A percentile compares a stretch with the other conserved stretches of the same genome.
phyloP scores from a whole-genome alignment of 2,329 filamentous ascomycete genomes.

The Diaporthe sp. region DNA sequence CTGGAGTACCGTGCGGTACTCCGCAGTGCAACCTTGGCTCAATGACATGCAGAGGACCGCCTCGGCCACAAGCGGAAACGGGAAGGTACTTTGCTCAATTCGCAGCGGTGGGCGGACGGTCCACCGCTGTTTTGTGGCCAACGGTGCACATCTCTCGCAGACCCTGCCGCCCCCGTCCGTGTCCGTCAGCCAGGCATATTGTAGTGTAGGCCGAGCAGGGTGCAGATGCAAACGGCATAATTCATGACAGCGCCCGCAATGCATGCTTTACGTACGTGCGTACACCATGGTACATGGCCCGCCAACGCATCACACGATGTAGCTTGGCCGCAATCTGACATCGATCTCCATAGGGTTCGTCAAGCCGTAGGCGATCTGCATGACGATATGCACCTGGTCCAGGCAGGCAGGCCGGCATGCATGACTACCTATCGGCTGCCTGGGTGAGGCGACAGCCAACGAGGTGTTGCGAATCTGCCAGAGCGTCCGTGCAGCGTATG shows the following conservation, averaged over 20 bases:
- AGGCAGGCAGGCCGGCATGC: slow-evolving; percentile 29
- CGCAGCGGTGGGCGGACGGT: slow-evolving; percentile 11
- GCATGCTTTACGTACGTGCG: slow-evolving; percentile 14
- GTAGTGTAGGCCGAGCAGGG: neutral
- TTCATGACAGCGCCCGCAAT: slow-evolving; percentile 15
- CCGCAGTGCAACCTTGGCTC: slow-evolving; percentile 37
- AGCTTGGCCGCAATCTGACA: slow-evolving; percentile 7
- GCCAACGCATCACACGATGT: slow-evolving; percentile 7
- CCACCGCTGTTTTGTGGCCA: slow-evolving; percentile 39
- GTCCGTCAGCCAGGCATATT: slow-evolving; percentile 6
- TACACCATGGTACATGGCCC: neutral
- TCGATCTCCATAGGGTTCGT: neutral
- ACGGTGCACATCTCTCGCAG: slow-evolving; percentile 14
- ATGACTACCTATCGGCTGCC: slow-evolving; percentile 13
- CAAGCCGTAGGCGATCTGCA: slow-evolving; percentile 36
- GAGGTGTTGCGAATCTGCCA: slow-evolving; percentile 4
- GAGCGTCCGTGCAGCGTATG: neutral
- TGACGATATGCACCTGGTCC: slow-evolving; percentile 29
- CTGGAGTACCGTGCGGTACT: slow-evolving; percentile 30
- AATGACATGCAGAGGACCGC: slow-evolving; percentile 40
- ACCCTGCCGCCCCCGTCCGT: slow-evolving; percentile 4
- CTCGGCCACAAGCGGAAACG: slow-evolving; percentile 35
- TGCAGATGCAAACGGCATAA: slow-evolving; percentile 29
- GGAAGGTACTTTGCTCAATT: slow-evolving; percentile 27
- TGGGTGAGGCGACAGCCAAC: slow-evolving; percentile 1